Evolutionary conservation across 2,329 filamentous ascomycete species (phyloP), one percentile per base, ranked within the genome.

Genomic region (Paraphaeosphaeria minitans): DNA sequence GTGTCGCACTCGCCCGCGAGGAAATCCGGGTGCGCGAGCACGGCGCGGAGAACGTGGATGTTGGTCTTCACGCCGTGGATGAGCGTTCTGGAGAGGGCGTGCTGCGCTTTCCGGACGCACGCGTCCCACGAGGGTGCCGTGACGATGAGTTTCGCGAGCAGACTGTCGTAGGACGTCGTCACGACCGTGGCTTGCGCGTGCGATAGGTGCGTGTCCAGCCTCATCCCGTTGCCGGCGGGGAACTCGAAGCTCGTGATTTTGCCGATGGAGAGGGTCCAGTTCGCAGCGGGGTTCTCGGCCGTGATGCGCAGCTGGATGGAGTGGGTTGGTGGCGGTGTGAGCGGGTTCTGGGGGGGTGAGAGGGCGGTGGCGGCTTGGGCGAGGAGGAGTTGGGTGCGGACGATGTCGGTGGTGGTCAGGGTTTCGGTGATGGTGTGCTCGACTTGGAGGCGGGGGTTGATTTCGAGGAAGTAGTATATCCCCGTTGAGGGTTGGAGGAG

Each of bases 361-460:
- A 78, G 54, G 5, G 68, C 68, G 9, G 82, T 71, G 3, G 77
- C 71, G 1, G 85, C 84, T 69, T 86, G 83, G 1, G 84, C 80
- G 8, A 87, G 71, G 1, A 82, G 71, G 0, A 88, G 76, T 58
- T 88, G 85, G 2, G 77, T 73, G 62, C 81, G 80, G 16, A 87
- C 85, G 4, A 88, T 77, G 58, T 88, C 85, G 8, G 82, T 72
- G 0, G 75, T 77, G 6, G 80, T 81, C 8, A 89, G 82, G 3
- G 77, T 79, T 63, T 88, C 85, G 0, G 84, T 87, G 54, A 87
- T 82, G 1, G 85, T 87, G 66, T 87, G 85, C 63, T 88, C 85
- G 41, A 88, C 85, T 66, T 87, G 85, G 2, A 87, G 70, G 2
- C 85, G 78, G 0, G 85, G 85, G 56, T 88, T 88, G 61, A 87